Base-by-base conservation (phyloP, 805 yeast genomes). In the Ogataea parapolymorpha region DNA sequence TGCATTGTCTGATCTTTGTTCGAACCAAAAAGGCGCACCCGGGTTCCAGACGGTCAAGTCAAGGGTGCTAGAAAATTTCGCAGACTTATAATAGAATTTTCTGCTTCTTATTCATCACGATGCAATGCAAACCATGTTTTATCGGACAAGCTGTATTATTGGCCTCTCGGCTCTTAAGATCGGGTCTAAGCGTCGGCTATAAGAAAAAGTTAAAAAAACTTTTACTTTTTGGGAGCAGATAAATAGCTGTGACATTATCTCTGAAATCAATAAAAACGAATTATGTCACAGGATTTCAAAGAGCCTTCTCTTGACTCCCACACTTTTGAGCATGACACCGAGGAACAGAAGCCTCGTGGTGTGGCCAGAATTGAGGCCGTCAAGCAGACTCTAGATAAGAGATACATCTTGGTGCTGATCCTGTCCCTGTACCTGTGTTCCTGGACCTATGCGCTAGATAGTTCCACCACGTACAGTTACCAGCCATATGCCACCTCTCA, bases 361-460 rank as follows among this genome's bases (percentile, higher is more conserved):
- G 27, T 32, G 13, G 31, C 27, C 7, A 38, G 33, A 27, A 38
- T 38, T 13, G 42, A 38, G 26, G 33, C 27, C 9, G 37, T 38
- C n/a, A 38, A 32, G 13, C 12, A 22, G 6, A 20, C 26, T 4
- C 18, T 38, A 23, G 17, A 18, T 15, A 32, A 26, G 10, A 37
- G 31, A n/a, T 24, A 25, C 18, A 10, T 25, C 26, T 4, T 25
- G 5, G 12, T 38, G 10, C 53, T 31, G 35, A 67, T 45, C 50
- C 72, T 89, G 58, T 87, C 90, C 82, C 89, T 82, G 95, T 96
- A 88, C 41, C 80, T 63, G 49, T 96, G 96, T 41, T 51, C 63
- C 4, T 63, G 65, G 66, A 53, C 49, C 10, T 32, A 42, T 20
- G 41, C 63, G 15, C 53, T 66, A 15, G 67, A 66, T 38, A 44